Base-by-base conservation (phyloP, 2,329 filamentous ascomycete genomes). In the Beauveria asiatica region DNA sequence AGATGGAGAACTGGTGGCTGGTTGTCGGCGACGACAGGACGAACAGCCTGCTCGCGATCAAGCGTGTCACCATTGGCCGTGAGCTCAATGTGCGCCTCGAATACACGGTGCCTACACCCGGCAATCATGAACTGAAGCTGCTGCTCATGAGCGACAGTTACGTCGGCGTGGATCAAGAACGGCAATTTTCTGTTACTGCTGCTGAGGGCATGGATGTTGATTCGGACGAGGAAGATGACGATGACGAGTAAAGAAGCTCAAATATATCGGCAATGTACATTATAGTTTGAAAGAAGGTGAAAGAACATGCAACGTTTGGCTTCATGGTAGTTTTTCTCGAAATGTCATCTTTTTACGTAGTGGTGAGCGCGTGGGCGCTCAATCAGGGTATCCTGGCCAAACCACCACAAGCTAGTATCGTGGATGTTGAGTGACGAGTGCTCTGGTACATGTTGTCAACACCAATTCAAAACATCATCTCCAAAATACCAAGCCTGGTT, bases 1-100 rank as follows among this genome's bases (percentile, higher is more conserved):
- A 99, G 81, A 88, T 90, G 78, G 94, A 99, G 80, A 96, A 94
- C 71, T 99, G 92, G 92, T 99, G 94, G 94, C 78, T 99, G 60
- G 90, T 99, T 21, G 90, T 99, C 39, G 93, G 92, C 33, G 92
- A 97, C 67, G 92, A 97, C 76, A 88, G 85, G 72, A 90, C 88
- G 45, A 93, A 91, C 78, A 92, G 82, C 64, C 78, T 99, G 63
- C 79, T 97, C 61, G 92, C 90, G 3, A 96, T 97, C 78, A 99
- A 97, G 81, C 85, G 93, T 66, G 87, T 99, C 62, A 96, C 92
- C 1, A 88, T 99, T 64, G 88, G 86, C 45, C 83, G 83, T 67
- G 86, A 88, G 70, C 76, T 96, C 67, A 88, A 90, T 69, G 83
- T 92, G 61, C 86, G 85, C 70, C 78, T 99, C 64, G 92, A 97